phyloP scores from a whole-genome alignment of 2,329 filamentous ascomycete species.

The Diaporthe sp. region DNA sequence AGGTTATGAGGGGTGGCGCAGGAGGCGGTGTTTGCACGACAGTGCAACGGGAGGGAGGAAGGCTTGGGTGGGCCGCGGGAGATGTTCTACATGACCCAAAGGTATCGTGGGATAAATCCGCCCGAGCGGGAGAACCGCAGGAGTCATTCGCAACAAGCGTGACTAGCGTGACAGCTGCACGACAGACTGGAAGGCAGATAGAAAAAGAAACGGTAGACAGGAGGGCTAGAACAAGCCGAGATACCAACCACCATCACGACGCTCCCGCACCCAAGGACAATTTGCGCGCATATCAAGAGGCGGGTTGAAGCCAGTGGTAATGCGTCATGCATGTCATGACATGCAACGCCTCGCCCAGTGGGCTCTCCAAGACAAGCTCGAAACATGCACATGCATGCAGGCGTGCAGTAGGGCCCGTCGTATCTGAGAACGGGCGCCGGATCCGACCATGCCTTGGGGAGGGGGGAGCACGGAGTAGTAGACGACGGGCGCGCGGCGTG shows the following conservation, averaged over 20 bases:
- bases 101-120: background rate
- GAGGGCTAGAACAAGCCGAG: background rate
- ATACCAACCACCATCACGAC: background rate
- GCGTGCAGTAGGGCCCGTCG: conserved; percentile 39
- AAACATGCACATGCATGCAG: conserved; percentile 31
- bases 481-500: background rate
- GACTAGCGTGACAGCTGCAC: conserved; percentile 24
- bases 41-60: background rate
- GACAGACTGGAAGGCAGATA: background rate
- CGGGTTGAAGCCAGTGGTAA: conserved; percentile 13
- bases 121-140: background rate
- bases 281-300: background rate
- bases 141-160: background rate
- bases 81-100: background rate
- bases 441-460: background rate
- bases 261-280: background rate
- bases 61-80: background rate
- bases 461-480: background rate
- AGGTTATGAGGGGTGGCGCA: background rate
- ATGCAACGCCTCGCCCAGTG: conserved; percentile 26
- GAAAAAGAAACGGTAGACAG: no score
- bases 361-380: conserved; percentile 22
- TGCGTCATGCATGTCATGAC: conserved; percentile 32
- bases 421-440: conserved; percentile 31
- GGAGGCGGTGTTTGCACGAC: background rate